Conservation (phyloP, 2,329 filamentous ascomycete genomes). For the Talaromyces verruculosus region DNA sequence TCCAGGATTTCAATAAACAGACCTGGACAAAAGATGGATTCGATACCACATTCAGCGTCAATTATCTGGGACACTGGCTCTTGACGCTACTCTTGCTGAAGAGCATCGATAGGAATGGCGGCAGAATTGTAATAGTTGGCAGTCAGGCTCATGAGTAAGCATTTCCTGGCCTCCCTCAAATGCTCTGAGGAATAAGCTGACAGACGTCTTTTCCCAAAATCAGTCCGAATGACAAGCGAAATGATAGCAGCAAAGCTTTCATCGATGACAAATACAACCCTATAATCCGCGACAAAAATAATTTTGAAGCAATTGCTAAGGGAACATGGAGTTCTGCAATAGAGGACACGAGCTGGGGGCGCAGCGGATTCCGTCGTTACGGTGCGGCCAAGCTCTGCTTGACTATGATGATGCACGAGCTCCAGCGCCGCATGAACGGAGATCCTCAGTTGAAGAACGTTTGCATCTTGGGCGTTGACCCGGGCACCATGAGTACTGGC, state of each 20-base stretch:
- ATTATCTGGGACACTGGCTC: conserved; percentile 27
- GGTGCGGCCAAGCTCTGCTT: conserved; percentile 43
- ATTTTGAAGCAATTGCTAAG: neutral
- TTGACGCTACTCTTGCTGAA: conserved; percentile 26
- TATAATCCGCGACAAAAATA: neutral
- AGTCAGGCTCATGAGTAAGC: conserved; percentile 22
- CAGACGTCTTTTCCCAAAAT: neutral
- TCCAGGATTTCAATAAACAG: conserved; percentile 19
- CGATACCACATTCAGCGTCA: conserved; percentile 25
- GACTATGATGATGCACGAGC: conserved; percentile 40
- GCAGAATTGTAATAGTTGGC: conserved; percentile 24
- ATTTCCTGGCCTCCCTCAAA: neutral
- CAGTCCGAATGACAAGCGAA: neutral
- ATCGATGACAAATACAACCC: neutral
- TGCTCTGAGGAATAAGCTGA: neutral
- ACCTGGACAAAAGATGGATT: conserved; percentile 23
- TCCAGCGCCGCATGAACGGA: conserved; percentile 39
- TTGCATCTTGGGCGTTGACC: conserved; percentile 40
- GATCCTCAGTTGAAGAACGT: conserved; percentile 32
- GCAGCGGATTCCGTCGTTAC: conserved; percentile 39
- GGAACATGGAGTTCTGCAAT: neutral
- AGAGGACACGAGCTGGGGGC: conserved; percentile 24
- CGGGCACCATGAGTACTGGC: conserved; percentile 41
- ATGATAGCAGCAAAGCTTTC: neutral
- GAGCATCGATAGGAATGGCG: conserved; percentile 25